Evolutionary conservation across 306 rosid species (phyloP), one percentile per base, ranked within the genome.

Genomic region (Quercus aquifolioides): DNA sequence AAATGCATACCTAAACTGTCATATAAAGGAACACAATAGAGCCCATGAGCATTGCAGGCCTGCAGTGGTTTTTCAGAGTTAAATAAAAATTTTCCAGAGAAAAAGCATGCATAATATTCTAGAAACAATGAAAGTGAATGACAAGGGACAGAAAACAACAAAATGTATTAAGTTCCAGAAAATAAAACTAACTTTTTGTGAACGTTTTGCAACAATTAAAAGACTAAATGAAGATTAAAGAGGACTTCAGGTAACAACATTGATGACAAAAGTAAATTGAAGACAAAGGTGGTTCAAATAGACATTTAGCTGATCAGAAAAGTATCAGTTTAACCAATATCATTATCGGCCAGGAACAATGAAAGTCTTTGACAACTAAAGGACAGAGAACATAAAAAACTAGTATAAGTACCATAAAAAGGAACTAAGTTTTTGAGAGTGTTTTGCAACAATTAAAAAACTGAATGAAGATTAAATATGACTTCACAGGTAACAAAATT

Each of bases 11-110:
- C 99, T 80, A 95, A 84, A 74, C 97, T 90, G 79, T 95, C 99
- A 72, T 95, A 95, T 63, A 95, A 83, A 81, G 99, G 99, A 74
- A 95, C 99, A 79, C 99, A 95, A 73, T 84, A 91, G 81, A 95
- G 94, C 70, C 90, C 99, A 80, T 92, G 97, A 81, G 98, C 99
- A 84, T 95, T 95, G 90, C 94, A 91, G 56, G 99, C 98, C 99
- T 95, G 97, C 87, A 87, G 54, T 56, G 73, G 69, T 69, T 78
- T 79, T 73, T 71, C 73, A 76, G 74, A 60, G 79, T 25, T 55
- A 73, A 49, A 76, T 84, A 5, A 82, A 73, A 86, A 25, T 17
- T 13, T 52, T 51, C 4, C 55, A 76, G 75, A 43, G 41, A 73
- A 75, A 59, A 82, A 73, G 60, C 51, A 73, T 10, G 60, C 51